Conservation (phyloP, 345 rosid species). For the Aquilaria sinensis region DNA sequence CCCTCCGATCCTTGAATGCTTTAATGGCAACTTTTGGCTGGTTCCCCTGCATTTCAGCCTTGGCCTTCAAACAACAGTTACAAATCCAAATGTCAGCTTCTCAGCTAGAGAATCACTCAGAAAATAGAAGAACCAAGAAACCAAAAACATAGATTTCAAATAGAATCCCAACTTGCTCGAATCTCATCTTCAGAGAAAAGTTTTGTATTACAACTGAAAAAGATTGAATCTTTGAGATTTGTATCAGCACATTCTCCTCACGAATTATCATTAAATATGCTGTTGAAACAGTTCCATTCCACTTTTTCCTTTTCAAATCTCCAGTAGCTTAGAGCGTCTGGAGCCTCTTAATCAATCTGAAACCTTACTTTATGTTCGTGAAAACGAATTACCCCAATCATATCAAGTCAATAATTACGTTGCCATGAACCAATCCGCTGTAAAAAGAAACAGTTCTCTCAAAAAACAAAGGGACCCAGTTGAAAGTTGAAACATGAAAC, state of each 20-base stretch:
- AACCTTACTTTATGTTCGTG: conserved; percentile 16
- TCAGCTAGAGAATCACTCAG: neutral
- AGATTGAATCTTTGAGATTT: too few species aligned
- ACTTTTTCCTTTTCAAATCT: conserved; percentile 6
- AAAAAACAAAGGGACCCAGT: conserved; percentile 14
- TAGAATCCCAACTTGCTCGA: neutral
- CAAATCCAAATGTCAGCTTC: neutral
- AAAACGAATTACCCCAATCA: conserved; percentile 1
- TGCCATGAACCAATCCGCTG: conserved; percentile 15
- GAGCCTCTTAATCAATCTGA: conserved; percentile 24
- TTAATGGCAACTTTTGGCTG: conserved; percentile 27
- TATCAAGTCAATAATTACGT: neutral
- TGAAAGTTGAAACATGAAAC: neutral
- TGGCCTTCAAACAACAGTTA: conserved; percentile 21
- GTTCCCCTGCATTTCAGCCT: conserved; percentile 38
- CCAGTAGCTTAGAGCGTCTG: conserved; percentile 19
- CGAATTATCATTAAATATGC: conserved; percentile 14
- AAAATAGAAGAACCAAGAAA: conserved; percentile 1
- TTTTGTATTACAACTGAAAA: neutral
- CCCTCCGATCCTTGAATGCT: conserved; percentile 26
- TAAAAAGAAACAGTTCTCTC: conserved; percentile 13
- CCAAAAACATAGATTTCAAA: neutral
- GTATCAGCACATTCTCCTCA: conserved; percentile 9
- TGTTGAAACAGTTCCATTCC: too few species aligned
- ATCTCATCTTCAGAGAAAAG: neutral